Conservation (phyloP, 2,329 filamentous ascomycete genomes). For the Bipolaris oryzae region DNA sequence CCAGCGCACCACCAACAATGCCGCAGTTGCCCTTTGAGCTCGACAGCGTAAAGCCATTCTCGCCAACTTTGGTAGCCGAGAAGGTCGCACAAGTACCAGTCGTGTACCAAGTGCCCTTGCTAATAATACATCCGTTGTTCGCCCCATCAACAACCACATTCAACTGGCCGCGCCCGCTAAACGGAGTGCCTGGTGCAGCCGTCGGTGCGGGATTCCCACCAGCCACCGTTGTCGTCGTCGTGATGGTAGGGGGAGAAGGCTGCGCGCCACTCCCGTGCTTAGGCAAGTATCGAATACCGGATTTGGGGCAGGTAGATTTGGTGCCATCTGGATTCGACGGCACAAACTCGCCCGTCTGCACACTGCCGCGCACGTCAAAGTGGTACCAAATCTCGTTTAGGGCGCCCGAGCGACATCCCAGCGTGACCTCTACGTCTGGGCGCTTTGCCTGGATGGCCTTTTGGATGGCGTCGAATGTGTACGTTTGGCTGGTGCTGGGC, state of each 20-base stretch:
- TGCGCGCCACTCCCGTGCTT: slow-evolving; percentile 53
- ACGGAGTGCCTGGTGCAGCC: slow-evolving; percentile 52
- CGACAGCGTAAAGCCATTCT: slow-evolving; percentile 40
- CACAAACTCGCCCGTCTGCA: slow-evolving; percentile 67
- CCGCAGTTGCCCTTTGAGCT: slow-evolving; percentile 56
- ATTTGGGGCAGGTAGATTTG: slow-evolving; percentile 66
- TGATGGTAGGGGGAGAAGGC: slow-evolving; percentile 33
- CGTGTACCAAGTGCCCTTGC: slow-evolving; percentile 69
- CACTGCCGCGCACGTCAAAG: slow-evolving; percentile 65
- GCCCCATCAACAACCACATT: slow-evolving; percentile 59
- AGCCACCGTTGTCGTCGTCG: slow-evolving; percentile 40
- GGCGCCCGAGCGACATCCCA: slow-evolving; percentile 60
- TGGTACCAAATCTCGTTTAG: slow-evolving; percentile 67
- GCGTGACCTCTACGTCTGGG: slow-evolving; percentile 63
- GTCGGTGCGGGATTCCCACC: slow-evolving; percentile 32
- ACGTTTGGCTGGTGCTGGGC: slow-evolving; percentile 62
- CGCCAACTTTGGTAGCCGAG: slow-evolving; percentile 54
- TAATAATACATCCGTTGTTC: slow-evolving; percentile 70
- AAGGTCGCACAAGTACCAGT: slow-evolving; percentile 71
- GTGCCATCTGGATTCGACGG: slow-evolving; percentile 62
- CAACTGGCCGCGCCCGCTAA: slow-evolving; percentile 65
- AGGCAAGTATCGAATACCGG: slow-evolving; percentile 68
- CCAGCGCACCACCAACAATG: slow-evolving; percentile 60
- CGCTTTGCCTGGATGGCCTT: slow-evolving; percentile 60
- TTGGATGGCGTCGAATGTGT: slow-evolving; percentile 65